Base-by-base conservation (phyloP, 768 basidiomycete species). In the Solioccasus polychromus region DNA sequence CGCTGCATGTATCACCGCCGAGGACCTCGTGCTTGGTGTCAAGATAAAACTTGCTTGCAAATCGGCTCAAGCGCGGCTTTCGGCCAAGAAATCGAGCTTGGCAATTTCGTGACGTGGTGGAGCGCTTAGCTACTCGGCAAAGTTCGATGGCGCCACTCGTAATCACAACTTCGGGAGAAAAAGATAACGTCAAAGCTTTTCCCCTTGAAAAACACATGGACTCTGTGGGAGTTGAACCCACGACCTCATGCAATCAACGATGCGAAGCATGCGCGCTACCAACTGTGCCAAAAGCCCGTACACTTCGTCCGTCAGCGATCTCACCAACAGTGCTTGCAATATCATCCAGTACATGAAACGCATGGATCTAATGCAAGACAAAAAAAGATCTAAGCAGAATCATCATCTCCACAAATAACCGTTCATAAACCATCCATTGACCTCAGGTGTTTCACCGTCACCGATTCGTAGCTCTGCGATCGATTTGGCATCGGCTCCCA, bases 401-500 rank as follows among this genome's bases (percentile, higher is more conserved):
- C 1, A 5, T 31, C 11, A 5, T 14, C n/a, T 29, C 42, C 35
- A 32, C 4, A 17, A 9, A n/a, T 4, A 38, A 29, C 28, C 3
- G 22, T 10, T 67, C 46, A 65, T 37, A 59, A 34, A 19, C 51
- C 54, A 11, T 62, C 59, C 36, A 63, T 55, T 24, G 51, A 46
- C 20, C 88, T 75, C 55, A 85, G 75, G 54, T 95, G 93, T 56
- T 78, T 78, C 25, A 95, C 79, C 18, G 61, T 53, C 37, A 95
- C 85, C 6, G 88, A 71, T 35, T 82, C 80, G 0, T 69, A 17
- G 3, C 60, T 63, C 38, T 68, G 82, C 10, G 84, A 77, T 60
- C 73, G 82, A 51, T 85, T 79, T 4, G 87, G 71, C 83, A 87
- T 85, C 26, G 66, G 61, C 65, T 97, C 95, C 95, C 95, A 99